These are phyloP conservation scores for Talaromyces sp. DNA, from an alignment of 2,329 filamentous ascomycete species.

Conservation along the genomic window DNA sequence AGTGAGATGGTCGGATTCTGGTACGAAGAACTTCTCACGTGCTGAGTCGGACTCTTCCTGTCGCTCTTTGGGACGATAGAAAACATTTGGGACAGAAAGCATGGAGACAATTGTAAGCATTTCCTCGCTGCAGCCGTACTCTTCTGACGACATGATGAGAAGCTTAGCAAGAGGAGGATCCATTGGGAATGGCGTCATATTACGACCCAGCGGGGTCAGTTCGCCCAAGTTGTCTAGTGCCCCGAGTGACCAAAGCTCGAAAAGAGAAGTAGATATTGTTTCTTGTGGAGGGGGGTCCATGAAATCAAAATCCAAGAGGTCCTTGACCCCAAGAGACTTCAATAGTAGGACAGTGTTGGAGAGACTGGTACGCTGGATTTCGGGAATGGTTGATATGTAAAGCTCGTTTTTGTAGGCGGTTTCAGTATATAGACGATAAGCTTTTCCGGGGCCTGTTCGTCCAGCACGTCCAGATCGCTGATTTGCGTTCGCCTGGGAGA, in stretches of 20 bases:
- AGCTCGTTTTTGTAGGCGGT: conserved; percentile 94
- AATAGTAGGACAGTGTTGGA: conserved; percentile 92
- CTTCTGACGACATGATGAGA: conserved; percentile 83
- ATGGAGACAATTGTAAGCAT: conserved; percentile 98
- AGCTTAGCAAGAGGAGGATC: conserved; percentile 94
- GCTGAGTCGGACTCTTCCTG: conserved; percentile 95
- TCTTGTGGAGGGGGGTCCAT: conserved; percentile 99
- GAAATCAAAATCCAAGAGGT: conserved; percentile 95
- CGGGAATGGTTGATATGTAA: conserved; percentile 94
- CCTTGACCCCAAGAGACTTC: conserved; percentile 91
- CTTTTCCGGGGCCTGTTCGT: conserved; percentile 91
- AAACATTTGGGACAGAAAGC: conserved; percentile 94
- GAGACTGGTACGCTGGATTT: conserved; percentile 95
- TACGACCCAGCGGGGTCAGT: conserved; percentile 79
- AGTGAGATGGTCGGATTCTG: conserved; percentile 94
- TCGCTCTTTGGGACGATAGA: conserved; percentile 94
- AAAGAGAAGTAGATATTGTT: conserved; percentile 94
- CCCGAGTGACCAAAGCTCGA: conserved; percentile 94
- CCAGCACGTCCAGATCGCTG: conserved; percentile 93
- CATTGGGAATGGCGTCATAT: conserved; percentile 98
- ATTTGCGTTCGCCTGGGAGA: conserved; percentile 93
- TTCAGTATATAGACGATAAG: conserved; percentile 92
- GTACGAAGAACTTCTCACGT: conserved; percentile 97
- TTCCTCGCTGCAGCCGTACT: conserved; percentile 93
- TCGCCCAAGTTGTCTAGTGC: conserved; percentile 93